Evolutionary conservation across 345 rosid genomes (phyloP), one percentile per base, ranked within the genome.

Genomic region (Excoecaria agallocha): DNA sequence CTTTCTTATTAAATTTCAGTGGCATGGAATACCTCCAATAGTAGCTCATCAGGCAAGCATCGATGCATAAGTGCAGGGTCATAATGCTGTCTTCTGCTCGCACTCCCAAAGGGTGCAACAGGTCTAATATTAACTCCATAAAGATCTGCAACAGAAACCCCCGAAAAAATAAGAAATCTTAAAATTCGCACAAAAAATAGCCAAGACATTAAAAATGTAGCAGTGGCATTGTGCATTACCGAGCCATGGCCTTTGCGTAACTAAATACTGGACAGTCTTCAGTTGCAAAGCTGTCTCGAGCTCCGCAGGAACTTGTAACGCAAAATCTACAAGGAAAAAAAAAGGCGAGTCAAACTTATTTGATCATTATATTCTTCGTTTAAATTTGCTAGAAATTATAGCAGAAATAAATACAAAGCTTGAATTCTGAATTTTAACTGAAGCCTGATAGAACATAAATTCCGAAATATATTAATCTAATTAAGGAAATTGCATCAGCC

Each of bases 191-290:
- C 13, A 39, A 39, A 54, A 22, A 10, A 7, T 22, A 3, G 12
- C 20, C 24, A 30, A 38, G 38, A 24, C 1, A 50, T 24, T 57
- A 64, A 3, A 45, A 59, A 1, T 60, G 56, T 3, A 68, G 13
- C n/a, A 20, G 68, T 16, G 25, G 52, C 48, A 67, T 43, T 76
- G 41, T 60, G 59, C 67, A 70, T 71, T 89, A 94, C 98, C 97
- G 48, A 94, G 93, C 98, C 98, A 94, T 24, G 98, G 98, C 70
- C 98, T 89, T 55, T 78, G 86, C 6, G 94, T 89, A 13, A 90
- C 87, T 48, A 86, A 84, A 86, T 86, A 89, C 74, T 81, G 91
- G 11, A 86, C 84, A 20, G 87, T 89, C 91, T 80, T 94, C 83
- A 89, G 79, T 75, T 86, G 91, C 85, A 92, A 78, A 70, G 91